Evolutionary conservation across 2,329 filamentous ascomycete species (phyloP), one percentile per base, ranked within the genome.

Genomic region (Fusarium sp.): DNA sequence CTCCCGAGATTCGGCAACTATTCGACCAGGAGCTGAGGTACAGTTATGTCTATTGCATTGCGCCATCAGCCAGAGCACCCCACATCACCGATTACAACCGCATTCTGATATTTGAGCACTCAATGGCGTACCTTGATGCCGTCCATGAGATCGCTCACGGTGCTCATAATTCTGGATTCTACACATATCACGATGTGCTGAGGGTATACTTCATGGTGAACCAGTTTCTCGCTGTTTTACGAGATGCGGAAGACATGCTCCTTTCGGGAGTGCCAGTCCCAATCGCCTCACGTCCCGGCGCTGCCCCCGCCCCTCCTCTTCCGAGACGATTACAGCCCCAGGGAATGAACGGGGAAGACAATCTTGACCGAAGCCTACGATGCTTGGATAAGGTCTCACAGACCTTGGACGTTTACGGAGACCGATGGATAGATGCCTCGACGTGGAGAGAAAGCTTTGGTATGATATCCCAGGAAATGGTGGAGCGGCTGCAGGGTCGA

Each of bases 11-110:
- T 62, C 85, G 88, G 35, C 85, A 90, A 43, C 86, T 93, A 64
- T 96, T 97, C 71, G 90, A 95, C 62, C 85, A 97, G 13, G 95
- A 99, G 73, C 78, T 96, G 38, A 85, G 94, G 42, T 98, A 97
- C 78, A 96, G 92, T 72, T 95, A 92, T 69, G 90, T 97, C 24
- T 92, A 97, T 74, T 91, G 94, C 54, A 84, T 97, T 7, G 92
- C 92, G 1, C 92, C 93, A 1, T 93, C 90, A 32, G 86, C 88
- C 2, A 84, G 90, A 41, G 87, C 91, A 4, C 91, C 91, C 0
- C 81, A 85, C 22, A 87, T 93, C 45, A 89, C 87, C 4, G 85
- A 92, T 41, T 92, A 94, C 72, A 90, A 89, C 34, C 91, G 92
- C 60, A 82, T 88, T 28, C 81, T 96, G 24, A 91, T 97, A 36